Base-by-base conservation (phyloP, 306 rosid genomes). In the Castanea crenata region DNA sequence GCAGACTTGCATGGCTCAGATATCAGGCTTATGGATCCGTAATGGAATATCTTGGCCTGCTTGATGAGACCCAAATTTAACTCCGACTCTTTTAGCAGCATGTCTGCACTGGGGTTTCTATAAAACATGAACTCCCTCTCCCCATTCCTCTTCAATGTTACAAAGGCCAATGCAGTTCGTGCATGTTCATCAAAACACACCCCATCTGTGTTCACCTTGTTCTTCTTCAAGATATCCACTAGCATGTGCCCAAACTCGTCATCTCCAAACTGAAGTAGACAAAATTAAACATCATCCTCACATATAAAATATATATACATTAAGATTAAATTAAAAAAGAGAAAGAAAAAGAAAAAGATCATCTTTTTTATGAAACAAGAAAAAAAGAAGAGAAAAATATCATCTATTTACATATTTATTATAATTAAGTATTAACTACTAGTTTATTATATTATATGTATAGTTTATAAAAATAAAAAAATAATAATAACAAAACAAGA, bases 121-220 rank as follows among this genome's bases (percentile, higher is more conserved):
- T 91, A 91, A 62, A 91, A 88, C 92, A 91, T 88, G 86, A 91
- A 91, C 79, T 91, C 94, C 74, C 94, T 91, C 85, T 91, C 94
- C 59, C 94, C 94, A 69, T 87, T 83, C 23, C 76, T 83, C 73
- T 78, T 88, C 74, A 91, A 46, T 13, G 94, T 88, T 79, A 91
- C 92, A 64, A 91, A 91, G 19, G 92, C 94, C 87, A 91, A 82
- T 55, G 94, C 92, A 15, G 94, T 91, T 78, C 92, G 84, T 13
- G 92, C 94, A n/a, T 87, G 76, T 9, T 0, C 10, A 67, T 91
- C 94, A 34, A 88, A 86, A 71, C 83, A 74, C 55, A 91, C 79
- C 41, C 92, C 92, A 21, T 87, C 89, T 2, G 84, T 81, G 5
- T 83, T 88, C 25, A 91, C 94, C 21, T 67, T 74, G 70, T 88